phyloP scores from a whole-genome alignment of 768 basidiomycete species.

The Leccinum disarticulatum region DNA sequence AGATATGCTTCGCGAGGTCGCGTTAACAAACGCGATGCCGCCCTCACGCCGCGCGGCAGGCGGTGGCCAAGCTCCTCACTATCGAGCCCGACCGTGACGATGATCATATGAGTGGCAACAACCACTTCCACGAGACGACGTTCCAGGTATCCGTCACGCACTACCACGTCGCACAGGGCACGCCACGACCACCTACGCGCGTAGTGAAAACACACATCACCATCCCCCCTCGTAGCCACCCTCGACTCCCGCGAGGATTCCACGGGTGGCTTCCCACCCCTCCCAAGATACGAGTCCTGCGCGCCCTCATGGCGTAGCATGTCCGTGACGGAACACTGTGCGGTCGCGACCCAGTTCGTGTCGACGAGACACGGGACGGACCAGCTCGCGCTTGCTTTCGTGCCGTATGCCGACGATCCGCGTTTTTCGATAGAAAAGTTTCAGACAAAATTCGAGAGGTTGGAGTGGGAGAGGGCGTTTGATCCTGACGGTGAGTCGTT shows the following conservation, averaged over 20 bases:
- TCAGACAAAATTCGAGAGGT: slow-evolving; percentile 16
- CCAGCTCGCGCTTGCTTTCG: background rate
- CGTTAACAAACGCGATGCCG: background rate
- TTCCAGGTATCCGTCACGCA: background rate
- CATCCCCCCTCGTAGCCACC: slow-evolving; percentile 16
- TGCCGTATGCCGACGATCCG: slow-evolving; percentile 57
- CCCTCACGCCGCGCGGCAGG: background rate
- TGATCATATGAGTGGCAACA: background rate
- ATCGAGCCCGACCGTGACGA: background rate
- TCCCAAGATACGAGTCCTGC: slow-evolving; percentile 46
- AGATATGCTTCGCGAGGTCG: slow-evolving; percentile 20
- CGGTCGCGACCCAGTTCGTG: background rate
- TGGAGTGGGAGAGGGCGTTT: slow-evolving; percentile 41
- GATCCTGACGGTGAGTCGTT: slow-evolving; percentile 47
- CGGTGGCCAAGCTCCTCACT: slow-evolving; percentile 6
- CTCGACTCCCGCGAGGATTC: slow-evolving; percentile 6
- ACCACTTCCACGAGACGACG: background rate
- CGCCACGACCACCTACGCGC: background rate
- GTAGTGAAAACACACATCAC: background rate
- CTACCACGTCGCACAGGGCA: background rate
- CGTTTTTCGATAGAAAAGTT: background rate
- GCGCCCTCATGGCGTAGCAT: slow-evolving; percentile 41
- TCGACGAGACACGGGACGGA: background rate
- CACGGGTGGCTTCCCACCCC: slow-evolving; percentile 9
- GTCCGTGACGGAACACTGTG: background rate